Percentiles rank a stretch among this genome's conserved stretches.
Evolutionary conservation across 2,329 filamentous ascomycete genomes (phyloP).

Genomic region (Diplocarpon mali): DNA sequence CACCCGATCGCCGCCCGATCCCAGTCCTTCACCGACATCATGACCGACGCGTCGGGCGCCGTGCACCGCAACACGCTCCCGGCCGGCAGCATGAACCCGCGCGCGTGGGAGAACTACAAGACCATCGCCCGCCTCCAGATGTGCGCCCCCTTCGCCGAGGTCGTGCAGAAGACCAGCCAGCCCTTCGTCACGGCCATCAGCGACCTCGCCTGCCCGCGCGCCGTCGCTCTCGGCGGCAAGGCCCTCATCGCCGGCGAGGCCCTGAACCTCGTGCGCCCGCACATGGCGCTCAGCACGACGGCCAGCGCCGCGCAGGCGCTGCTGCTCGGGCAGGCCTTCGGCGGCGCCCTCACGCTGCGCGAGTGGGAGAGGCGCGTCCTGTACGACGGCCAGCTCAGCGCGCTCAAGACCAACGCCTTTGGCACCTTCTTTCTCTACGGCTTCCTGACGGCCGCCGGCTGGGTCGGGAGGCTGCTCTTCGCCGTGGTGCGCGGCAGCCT

Average conservation of each 20-base stretch:
- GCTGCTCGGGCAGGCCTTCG: slow-evolving; percentile 9
- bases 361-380: slow-evolving; percentile 2
- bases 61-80: slow-evolving; percentile 19
- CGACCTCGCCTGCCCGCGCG: slow-evolving; percentile 1
- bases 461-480: neutral
- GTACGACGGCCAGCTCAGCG: neutral
- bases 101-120: slow-evolving; percentile 13
- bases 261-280: slow-evolving; percentile 34
- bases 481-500: neutral
- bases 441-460: neutral
- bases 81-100: slow-evolving; percentile 9
- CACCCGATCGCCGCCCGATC: slow-evolving; percentile 24
- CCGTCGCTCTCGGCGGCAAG: slow-evolving; percentile 20
- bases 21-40: slow-evolving; percentile 19
- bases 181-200: slow-evolving; percentile 5
- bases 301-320: slow-evolving; percentile 28
- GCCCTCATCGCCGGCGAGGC: slow-evolving; percentile 33
- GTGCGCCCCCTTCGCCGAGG: slow-evolving; percentile 7
- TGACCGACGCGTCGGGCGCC: slow-evolving; percentile 26
- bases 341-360: slow-evolving; percentile 6
- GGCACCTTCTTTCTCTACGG: neutral
- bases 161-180: slow-evolving; percentile 1
- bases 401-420: slow-evolving; percentile 1
- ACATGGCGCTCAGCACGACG: slow-evolving; percentile 34
- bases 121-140: slow-evolving; percentile 6